phyloP scores from a whole-genome alignment of 2,329 filamentous ascomycete genomes.

The Fusarium marasasianum region DNA sequence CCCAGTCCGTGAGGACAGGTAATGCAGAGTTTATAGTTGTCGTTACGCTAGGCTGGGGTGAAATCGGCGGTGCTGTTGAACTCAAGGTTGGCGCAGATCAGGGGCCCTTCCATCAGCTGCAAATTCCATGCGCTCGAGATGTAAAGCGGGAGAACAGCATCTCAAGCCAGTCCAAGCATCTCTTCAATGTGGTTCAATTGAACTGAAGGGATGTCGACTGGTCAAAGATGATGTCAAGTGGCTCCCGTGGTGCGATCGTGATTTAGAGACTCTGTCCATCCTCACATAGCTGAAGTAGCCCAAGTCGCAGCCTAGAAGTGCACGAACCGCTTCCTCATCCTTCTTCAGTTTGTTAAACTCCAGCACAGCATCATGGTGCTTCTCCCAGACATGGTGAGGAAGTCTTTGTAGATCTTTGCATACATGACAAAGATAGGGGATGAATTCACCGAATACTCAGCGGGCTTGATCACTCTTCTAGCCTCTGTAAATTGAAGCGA shows the following conservation, averaged over 20 bases:
- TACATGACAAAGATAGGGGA: neutral
- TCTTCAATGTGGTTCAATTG: neutral
- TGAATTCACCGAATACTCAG: neutral
- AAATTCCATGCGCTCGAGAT: neutral
- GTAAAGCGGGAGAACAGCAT: neutral
- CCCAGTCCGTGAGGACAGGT: neutral
- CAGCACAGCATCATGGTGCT: neutral
- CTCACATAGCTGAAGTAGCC: neutral
- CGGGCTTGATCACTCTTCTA: neutral
- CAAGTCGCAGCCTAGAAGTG: neutral
- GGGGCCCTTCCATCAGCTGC: neutral
- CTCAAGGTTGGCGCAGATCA: neutral
- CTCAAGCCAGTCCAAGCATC: accelerated
- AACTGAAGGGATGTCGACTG: neutral
- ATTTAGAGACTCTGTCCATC: neutral
- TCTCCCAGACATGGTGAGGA: neutral
- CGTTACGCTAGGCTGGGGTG: neutral
- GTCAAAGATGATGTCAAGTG: neutral
- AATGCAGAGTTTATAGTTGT: neutral
- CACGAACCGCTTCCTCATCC: neutral
- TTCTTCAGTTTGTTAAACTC: neutral
- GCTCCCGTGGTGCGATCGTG: neutral
- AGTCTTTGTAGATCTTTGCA: neutral
- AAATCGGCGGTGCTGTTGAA: neutral
- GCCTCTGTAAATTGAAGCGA: too few relatives aligned